These are phyloP conservation scores for Flueggea neowawraea DNA, from an alignment of 441 rosid genomes.

Conservation along the genomic window DNA sequence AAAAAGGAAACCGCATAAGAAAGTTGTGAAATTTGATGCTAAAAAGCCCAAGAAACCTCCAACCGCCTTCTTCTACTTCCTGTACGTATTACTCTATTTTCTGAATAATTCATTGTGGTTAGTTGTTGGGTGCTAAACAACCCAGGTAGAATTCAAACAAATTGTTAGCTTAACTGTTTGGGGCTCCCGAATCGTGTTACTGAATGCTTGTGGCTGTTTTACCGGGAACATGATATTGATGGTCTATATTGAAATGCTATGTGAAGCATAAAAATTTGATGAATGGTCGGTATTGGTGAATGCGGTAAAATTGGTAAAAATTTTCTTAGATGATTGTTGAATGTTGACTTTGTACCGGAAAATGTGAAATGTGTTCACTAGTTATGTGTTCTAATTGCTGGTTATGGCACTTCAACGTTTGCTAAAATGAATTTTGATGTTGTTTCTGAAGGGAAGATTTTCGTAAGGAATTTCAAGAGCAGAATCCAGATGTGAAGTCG, in stretches of 20 bases:
- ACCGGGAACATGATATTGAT: too few relatives aligned
- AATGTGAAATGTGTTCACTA: too few relatives aligned
- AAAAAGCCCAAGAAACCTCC: conserved; percentile 92
- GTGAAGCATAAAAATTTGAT: background rate
- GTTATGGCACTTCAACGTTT: too few relatives aligned
- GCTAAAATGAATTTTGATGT: background rate
- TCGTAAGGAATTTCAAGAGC: conserved; percentile 79
- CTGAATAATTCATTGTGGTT: background rate
- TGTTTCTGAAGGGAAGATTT: conserved; percentile 73
- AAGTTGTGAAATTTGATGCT: conserved; percentile 40
- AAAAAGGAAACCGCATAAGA: conserved; percentile 40
- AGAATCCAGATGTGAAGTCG: conserved; percentile 83
- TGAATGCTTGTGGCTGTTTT: background rate
- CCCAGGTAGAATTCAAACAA: background rate
- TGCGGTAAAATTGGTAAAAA: background rate
- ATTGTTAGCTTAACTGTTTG: background rate
- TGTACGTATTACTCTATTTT: conserved; percentile 38
- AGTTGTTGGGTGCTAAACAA: background rate
- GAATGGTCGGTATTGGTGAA: background rate
- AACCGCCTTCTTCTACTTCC: conserved; percentile 88
- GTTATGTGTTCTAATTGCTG: too few relatives aligned
- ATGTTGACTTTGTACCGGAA: too few relatives aligned
- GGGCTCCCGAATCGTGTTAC: background rate
- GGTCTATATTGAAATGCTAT: background rate
- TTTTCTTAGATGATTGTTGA: too few relatives aligned